These are phyloP conservation scores for Rhizomucor pusillus DNA, from an alignment of 371 early-diverging fungal genomes.

Conservation along the genomic window DNA sequence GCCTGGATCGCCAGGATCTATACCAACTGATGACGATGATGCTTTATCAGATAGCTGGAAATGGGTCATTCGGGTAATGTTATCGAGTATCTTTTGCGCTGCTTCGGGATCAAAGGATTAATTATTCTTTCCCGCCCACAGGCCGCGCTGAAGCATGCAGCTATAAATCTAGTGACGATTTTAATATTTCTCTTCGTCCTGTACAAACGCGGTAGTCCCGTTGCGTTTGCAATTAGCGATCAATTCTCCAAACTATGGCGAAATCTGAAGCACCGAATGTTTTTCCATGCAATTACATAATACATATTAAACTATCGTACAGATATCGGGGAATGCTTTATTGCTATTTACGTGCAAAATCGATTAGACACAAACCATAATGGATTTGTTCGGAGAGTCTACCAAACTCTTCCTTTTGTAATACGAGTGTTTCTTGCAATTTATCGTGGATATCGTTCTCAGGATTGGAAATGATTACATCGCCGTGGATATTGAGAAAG, in stretches of 20 bases:
- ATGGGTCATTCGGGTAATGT: constrained; percentile 34
- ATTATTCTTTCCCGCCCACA: background rate
- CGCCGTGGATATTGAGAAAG: constrained; percentile 77
- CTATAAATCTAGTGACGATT: constrained; percentile 34
- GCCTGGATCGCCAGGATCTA: background rate
- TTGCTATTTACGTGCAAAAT: constrained; percentile 66
- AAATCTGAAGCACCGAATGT: background rate
- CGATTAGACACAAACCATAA: constrained; percentile 80
- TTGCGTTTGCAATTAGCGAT: constrained; percentile 19
- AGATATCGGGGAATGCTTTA: background rate
- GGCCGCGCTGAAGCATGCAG: constrained; percentile 39
- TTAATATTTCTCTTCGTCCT: constrained; percentile 31
- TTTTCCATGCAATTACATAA: constrained; percentile 9
- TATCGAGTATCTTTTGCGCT: background rate
- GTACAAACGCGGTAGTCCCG: constrained; percentile 35
- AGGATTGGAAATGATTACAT: constrained; percentile 67
- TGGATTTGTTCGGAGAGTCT: constrained; percentile 73
- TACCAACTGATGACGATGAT: constrained; percentile 5
- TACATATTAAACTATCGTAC: constrained; percentile 3
- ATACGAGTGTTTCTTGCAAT: constrained; percentile 40
- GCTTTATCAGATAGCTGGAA: constrained; percentile 33
- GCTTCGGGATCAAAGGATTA: background rate
- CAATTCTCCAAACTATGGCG: constrained; percentile 12
- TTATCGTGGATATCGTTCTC: constrained; percentile 46
- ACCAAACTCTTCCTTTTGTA: constrained; percentile 58